Percentiles rank a stretch among this genome's conserved stretches.
phyloP scores from a whole-genome alignment of 1,284 basidiomycete genomes.

The Fomes fomentarius region DNA sequence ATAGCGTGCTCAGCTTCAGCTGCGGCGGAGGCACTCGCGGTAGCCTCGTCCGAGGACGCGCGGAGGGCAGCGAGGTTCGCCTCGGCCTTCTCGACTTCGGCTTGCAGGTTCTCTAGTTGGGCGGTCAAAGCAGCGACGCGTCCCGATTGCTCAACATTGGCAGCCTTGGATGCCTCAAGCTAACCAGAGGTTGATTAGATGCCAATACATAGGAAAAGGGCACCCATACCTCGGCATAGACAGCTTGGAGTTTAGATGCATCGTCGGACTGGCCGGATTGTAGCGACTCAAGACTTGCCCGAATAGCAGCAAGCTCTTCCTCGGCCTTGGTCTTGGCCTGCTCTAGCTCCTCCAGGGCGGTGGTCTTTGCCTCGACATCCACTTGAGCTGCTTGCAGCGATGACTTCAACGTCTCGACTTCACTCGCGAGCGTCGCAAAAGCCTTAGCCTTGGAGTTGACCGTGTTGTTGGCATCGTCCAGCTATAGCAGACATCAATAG shows the following conservation, averaged over 20 bases:
- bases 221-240: slow-evolving; percentile 53
- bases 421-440: slow-evolving; percentile 53
- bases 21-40: slow-evolving; percentile 47
- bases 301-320: slow-evolving; percentile 47
- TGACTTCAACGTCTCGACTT: slow-evolving; percentile 51
- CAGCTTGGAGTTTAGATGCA: slow-evolving; percentile 40
- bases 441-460: slow-evolving; percentile 53
- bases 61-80: slow-evolving; percentile 56
- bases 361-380: slow-evolving; percentile 51
- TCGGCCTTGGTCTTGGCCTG: slow-evolving; percentile 52
- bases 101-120: slow-evolving; percentile 55
- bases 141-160: slow-evolving; percentile 43
- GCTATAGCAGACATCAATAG: slow-evolving; percentile 41
- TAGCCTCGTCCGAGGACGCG: slow-evolving; percentile 46
- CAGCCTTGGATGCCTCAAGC: slow-evolving; percentile 54
- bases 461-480: slow-evolving; percentile 56
- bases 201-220: background rate
- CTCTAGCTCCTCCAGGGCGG: slow-evolving; percentile 49
- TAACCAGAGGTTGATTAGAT: slow-evolving; percentile 31
- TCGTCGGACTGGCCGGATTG: slow-evolving; percentile 44
- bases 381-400: slow-evolving; percentile 52
- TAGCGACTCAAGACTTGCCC: slow-evolving; percentile 44
- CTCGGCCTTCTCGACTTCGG: slow-evolving; percentile 52
- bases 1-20: slow-evolving; percentile 65
- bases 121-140: slow-evolving; percentile 51